phyloP scores from a whole-genome alignment of 176 grass and related monocot species.

The Tillandsia leiboldiana region DNA sequence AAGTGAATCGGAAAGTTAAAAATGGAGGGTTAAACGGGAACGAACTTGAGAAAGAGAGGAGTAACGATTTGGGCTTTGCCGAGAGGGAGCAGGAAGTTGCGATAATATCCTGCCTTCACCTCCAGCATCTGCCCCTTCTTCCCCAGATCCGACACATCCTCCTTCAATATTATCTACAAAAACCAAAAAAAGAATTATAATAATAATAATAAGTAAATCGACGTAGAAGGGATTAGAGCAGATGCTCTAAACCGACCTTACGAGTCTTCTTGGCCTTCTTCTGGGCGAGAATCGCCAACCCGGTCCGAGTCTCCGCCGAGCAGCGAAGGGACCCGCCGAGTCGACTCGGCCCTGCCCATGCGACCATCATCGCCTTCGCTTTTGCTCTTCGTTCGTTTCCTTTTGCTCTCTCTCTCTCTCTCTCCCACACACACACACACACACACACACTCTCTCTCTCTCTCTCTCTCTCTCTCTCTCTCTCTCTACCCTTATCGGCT shows the following conservation, averaged over 20 bases:
- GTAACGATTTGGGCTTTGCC: slow-evolving; percentile 78
- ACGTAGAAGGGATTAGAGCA: no score
- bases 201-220: neutral
- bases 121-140: slow-evolving; percentile 63
- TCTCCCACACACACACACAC: neutral
- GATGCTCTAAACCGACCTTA: slow-evolving; percentile 22
- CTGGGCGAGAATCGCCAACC: slow-evolving; percentile 47
- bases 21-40: neutral
- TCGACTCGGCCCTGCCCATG: slow-evolving; percentile 12
- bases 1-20: no score
- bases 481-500: neutral
- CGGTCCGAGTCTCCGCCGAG: neutral
- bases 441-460: no score
- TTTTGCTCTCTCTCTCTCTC: neutral
- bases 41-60: slow-evolving; percentile 65
- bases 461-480: no score
- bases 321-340: neutral
- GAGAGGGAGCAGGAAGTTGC: slow-evolving; percentile 79
- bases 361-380: slow-evolving; percentile 18
- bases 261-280: slow-evolving; percentile 63
- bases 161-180: slow-evolving; percentile 60
- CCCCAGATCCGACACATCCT: slow-evolving; percentile 55
- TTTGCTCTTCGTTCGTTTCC: slow-evolving; percentile 6
- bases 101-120: slow-evolving; percentile 75
- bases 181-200: neutral